A percentile compares a stretch with the other conserved stretches of the same genome.
These are phyloP conservation scores for Forsythia suspensa DNA, from an alignment of 257 asterid genomes.

Conservation along the genomic window DNA sequence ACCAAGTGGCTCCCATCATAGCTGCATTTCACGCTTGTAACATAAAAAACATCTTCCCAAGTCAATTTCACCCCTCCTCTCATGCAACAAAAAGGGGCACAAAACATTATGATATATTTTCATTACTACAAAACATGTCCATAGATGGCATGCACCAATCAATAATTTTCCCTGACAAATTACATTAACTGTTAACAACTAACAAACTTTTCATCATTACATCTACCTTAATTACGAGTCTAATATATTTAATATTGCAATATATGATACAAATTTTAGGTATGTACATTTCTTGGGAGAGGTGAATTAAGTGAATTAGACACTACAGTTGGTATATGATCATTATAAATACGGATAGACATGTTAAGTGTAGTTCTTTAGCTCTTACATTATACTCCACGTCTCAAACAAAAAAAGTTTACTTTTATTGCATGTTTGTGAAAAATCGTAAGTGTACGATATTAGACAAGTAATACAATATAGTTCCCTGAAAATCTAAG, in stretches of 20 bases:
- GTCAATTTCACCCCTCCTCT: not conserved
- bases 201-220: not conserved
- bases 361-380: too few species aligned
- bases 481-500: too few species aligned
- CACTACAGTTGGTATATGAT: too few species aligned
- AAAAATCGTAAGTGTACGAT: too few species aligned
- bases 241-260: not conserved
- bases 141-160: constrained; percentile 30
- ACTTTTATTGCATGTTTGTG: too few species aligned
- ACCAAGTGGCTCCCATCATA: constrained; percentile 59
- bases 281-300: not conserved
- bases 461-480: too few species aligned
- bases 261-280: too few species aligned
- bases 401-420: too few species aligned
- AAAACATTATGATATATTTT: constrained; percentile 23
- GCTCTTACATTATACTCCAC: too few species aligned
- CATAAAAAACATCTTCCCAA: constrained; percentile 29
- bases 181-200: not conserved
- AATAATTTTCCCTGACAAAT: not conserved
- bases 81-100: constrained; percentile 31
- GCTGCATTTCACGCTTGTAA: constrained; percentile 56
- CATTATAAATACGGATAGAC: too few species aligned
- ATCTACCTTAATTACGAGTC: not conserved
- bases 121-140: constrained; percentile 11
- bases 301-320: too few species aligned